Evolutionary conservation across 1,284 basidiomycete species (phyloP).

Genomic region (Cryptococcus jaspeensis): DNA sequence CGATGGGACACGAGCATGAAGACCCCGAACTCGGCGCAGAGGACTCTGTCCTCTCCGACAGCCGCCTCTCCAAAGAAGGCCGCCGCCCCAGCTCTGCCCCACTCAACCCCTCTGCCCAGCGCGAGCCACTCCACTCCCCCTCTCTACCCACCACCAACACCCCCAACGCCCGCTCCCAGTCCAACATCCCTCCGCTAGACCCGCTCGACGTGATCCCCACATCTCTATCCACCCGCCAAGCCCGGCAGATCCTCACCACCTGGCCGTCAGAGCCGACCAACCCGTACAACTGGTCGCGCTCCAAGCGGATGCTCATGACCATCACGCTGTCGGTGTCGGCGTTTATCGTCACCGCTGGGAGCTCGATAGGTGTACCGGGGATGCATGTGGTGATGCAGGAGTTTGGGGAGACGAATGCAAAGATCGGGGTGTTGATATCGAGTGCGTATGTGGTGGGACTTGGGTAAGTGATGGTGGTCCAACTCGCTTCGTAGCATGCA

Average conservation of each 20-base stretch:
- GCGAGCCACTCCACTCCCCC: no score
- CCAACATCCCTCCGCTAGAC: no score
- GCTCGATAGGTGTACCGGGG: slow-evolving; percentile 45
- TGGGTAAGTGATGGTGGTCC: slow-evolving; percentile 25
- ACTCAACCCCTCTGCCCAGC: no score
- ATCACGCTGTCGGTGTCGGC: slow-evolving; percentile 43
- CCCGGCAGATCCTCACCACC: slow-evolving; percentile 23
- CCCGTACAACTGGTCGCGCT: slow-evolving; percentile 45
- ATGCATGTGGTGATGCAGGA: slow-evolving; percentile 34
- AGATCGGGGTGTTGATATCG: slow-evolving; percentile 42
- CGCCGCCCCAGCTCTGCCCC: no score
- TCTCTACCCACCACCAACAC: no score
- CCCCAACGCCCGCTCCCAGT: no score
- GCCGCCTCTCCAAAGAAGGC: no score
- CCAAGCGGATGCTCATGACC: slow-evolving; percentile 29
- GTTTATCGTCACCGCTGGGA: slow-evolving; percentile 46
- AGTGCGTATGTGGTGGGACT: slow-evolving; percentile 47
- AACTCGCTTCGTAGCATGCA: background rate
- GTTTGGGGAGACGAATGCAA: slow-evolving; percentile 37
- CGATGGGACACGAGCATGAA: no score
- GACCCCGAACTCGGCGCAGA: no score
- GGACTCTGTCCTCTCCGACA: no score
- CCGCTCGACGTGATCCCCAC: slow-evolving; percentile 21
- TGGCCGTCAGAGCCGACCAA: slow-evolving; percentile 36
- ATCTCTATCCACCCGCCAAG: slow-evolving; percentile 20